Base-by-base conservation (phyloP, 805 yeast genomes). In the Saccharomycopsis babjevae region DNA sequence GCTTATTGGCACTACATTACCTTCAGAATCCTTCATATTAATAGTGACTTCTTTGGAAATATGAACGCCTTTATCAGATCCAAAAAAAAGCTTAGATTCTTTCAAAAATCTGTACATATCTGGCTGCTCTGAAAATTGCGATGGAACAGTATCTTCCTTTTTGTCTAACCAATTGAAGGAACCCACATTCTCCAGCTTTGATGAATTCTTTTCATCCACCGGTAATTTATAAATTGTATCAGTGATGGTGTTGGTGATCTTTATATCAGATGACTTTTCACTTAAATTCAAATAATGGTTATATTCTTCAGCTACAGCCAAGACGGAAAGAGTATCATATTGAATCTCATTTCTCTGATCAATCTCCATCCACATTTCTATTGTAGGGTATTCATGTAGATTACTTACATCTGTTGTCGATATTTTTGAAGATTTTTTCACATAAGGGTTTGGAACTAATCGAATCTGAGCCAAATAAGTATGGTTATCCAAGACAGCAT, bases 301-400 rank as follows among this genome's bases (percentile, higher is more conserved):
- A 61, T 75, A 72, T 62, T 81, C 83, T 18, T 73, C 73, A 50
- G 80, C 81, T 0, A 77, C 78, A 0, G 81, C 72, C 10, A 77
- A 75, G 2, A 79, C 64, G 34, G 72, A 71, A 57, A 80, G 65
- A 13, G 76, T 69, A 30, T 73, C 77, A 58, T 72, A 61, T 50
- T 74, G 78, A 1, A 76, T 74, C 46, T 65, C 69, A 15, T 70
- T 70, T 20, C 63, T 59, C 6, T 71, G 69, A 15, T 70, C 70
- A 58, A 79, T 67, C 56, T 74, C 78, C 54, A 77, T 68, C 82
- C 83, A 80, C 54, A 82, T 69, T 66, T 82, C 85, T 8, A 82
- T 70, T 0, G 83, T 80, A 0, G 85, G 84, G 57, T 74, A 74
- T 50, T 71, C 66, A 54, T 71, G 68, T 57, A 69, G 66, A n/a